Evolutionary conservation across 1,139 yeast genomes (phyloP), one percentile per base, ranked within the genome.

Genomic region (Geotrichum aggregatum): DNA sequence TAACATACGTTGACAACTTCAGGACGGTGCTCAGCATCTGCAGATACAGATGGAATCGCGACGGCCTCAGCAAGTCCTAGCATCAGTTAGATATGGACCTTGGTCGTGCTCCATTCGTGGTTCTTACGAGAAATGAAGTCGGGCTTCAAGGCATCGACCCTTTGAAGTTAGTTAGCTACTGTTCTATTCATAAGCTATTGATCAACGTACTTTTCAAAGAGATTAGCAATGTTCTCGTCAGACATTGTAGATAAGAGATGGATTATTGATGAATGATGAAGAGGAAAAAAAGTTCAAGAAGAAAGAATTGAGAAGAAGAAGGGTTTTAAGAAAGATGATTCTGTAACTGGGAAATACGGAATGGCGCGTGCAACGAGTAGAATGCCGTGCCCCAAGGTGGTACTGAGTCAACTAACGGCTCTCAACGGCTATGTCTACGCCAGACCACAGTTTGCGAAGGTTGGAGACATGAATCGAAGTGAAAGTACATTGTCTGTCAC

Each of bases 31-130:
- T 81, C 69, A 66, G 91, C 95, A 68, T 92, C 98, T 34, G 89
- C 83, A 10, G 97, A 89, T 40, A 92, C 97, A 4, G 97, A 91
- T 49, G 96, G 95, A 63, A 92, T 92, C 55, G 89, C 87, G 48
- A 94, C 89, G n/a, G 97, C 97, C 54, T 83, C 76, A 47, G 81
- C 72, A 58, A 92, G 77, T 61, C 94, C 76, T 55, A 28, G 39
- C n/a, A 18, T 16, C 18, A 26, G 30, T 40, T 16, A 39, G 42
- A 24, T 28, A 21, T 16, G 19, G n/a, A n/a, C 5, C 26, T 31
- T 11, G 8, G 19, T 34, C 30, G 31, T 5, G 6, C 10, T 8
- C 24, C 6, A 18, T 6, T 11, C 11, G 6, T 33, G 5, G 28
- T 24, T 24, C 56, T 8, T 48, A 38, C 72, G 66, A 19, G 62